Evolutionary conservation across 805 yeast species (phyloP).

Genomic region (Candida awuae): DNA sequence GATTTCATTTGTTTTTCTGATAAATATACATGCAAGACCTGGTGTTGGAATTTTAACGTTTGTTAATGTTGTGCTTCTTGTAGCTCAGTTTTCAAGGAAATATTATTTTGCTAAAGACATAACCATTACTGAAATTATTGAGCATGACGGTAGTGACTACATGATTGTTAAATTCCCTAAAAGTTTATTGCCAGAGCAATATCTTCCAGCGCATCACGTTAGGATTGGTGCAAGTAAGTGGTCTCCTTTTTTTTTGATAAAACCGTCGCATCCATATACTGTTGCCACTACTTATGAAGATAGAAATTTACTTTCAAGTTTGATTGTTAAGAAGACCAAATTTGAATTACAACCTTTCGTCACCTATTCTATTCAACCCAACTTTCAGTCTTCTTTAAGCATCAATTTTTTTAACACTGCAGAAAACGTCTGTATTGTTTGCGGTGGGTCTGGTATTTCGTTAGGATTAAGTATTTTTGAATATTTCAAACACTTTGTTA

Average conservation of each 20-base stretch:
- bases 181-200: conserved; percentile 18
- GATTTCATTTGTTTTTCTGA: conserved; percentile 36
- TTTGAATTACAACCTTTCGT: conserved; percentile 28
- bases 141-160: conserved; percentile 12
- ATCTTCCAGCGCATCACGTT: conserved; percentile 50
- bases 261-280: conserved; percentile 65
- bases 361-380: conserved; percentile 34
- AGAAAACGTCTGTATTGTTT: conserved; percentile 43
- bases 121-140: conserved; percentile 16
- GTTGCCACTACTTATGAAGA: conserved; percentile 34
- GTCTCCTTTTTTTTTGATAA: conserved; percentile 37
- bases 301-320: conserved; percentile 30
- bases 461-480: conserved; percentile 48
- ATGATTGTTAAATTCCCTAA: conserved; percentile 13
- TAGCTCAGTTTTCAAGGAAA: conserved; percentile 32
- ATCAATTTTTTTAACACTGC: conserved; percentile 39
- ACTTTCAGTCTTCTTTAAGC: conserved; percentile 36
- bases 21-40: conserved; percentile 64
- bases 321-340: conserved; percentile 39
- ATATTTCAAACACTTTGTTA: conserved; percentile 27
- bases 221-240: conserved; percentile 36
- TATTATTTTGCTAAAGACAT: conserved; percentile 19
- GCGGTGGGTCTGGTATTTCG: conserved; percentile 73
- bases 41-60: conserved; percentile 38
- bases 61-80: conserved; percentile 26